Conservation (phyloP, 495 filamentous ascomycete genomes). For the Neurospora tetraspora region DNA sequence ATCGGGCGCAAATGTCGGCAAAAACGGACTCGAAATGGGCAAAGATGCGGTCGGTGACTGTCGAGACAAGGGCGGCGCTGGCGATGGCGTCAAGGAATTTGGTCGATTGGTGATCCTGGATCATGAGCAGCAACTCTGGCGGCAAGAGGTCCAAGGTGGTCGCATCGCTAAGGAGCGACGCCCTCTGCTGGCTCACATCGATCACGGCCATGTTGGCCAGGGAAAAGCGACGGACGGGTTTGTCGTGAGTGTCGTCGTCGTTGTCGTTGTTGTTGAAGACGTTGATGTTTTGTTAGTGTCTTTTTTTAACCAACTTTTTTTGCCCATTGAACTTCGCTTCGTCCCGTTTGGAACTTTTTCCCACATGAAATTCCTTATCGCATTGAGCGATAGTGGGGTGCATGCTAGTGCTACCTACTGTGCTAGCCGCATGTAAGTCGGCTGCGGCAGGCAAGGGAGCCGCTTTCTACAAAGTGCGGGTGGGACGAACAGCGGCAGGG, state of each 20-base stretch:
- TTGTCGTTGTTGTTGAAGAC: background rate
- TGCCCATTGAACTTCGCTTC: background rate
- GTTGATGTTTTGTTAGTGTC: conserved; percentile 17
- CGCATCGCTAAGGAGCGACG: conserved; percentile 27
- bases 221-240: background rate
- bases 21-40: conserved; percentile 58
- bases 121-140: conserved; percentile 51
- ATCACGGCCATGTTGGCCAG: conserved; percentile 30
- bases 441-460: background rate
- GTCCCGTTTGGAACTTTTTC: background rate
- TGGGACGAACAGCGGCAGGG: background rate
- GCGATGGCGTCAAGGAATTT: conserved; percentile 63
- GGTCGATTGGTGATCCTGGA: conserved; percentile 50
- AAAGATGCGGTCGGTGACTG: conserved; percentile 58
- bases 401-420: background rate
- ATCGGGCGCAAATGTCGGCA: conserved; percentile 70
- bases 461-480: background rate
- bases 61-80: conserved; percentile 52
- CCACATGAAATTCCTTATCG: background rate
- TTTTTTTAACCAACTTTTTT: conserved; percentile 23
- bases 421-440: background rate
- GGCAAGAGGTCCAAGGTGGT: conserved; percentile 46
- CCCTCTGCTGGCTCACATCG: conserved; percentile 32
- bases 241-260: conserved; percentile 2
- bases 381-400: background rate